Percentiles rank a stretch among this genome's conserved stretches.
These are phyloP conservation scores for Cryptococcus sp. DNA, from an alignment of 1,284 basidiomycete species.

Conservation along the genomic window DNA sequence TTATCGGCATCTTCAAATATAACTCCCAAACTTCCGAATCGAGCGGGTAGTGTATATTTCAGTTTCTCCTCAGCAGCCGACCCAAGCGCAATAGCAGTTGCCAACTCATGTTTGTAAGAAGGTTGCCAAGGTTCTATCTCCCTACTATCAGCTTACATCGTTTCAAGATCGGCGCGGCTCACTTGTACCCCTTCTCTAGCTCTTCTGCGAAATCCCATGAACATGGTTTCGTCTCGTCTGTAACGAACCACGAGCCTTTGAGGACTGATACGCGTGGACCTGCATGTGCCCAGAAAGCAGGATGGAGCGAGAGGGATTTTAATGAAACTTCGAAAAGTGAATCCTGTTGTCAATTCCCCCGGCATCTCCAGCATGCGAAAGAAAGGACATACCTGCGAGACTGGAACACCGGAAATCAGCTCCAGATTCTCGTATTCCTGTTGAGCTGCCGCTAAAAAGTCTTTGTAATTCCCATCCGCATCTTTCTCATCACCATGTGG, in stretches of 20 bases:
- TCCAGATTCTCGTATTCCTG: conserved; percentile 38
- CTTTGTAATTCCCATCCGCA: conserved; percentile 23
- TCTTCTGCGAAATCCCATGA: conserved; percentile 51
- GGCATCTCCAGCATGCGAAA: not conserved
- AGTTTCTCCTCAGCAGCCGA: conserved; percentile 54
- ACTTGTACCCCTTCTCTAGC: conserved; percentile 52
- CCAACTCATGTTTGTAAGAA: conserved; percentile 53
- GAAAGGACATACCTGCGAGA: conserved; percentile 40
- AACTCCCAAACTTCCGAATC: conserved; percentile 46
- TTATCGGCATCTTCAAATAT: conserved; percentile 52
- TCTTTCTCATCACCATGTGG: conserved; percentile 14
- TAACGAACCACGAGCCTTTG: conserved; percentile 53
- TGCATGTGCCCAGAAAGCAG: conserved; percentile 55
- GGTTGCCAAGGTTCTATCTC: conserved; percentile 49
- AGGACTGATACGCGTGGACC: conserved; percentile 51
- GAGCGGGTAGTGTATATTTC: conserved; percentile 47
- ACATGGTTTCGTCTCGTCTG: conserved; percentile 50
- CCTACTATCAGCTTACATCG: conserved; percentile 14
- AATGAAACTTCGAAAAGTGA: conserved; percentile 48
- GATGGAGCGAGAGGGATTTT: conserved; percentile 45
- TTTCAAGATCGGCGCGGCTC: conserved; percentile 5
- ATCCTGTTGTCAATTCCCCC: conserved; percentile 33
- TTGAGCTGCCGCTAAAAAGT: conserved; percentile 27
- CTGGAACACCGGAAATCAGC: conserved; percentile 41
- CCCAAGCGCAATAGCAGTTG: conserved; percentile 50